phyloP scores from a whole-genome alignment of 495 filamentous ascomycete genomes.

The Penicillium simplicissimum region DNA sequence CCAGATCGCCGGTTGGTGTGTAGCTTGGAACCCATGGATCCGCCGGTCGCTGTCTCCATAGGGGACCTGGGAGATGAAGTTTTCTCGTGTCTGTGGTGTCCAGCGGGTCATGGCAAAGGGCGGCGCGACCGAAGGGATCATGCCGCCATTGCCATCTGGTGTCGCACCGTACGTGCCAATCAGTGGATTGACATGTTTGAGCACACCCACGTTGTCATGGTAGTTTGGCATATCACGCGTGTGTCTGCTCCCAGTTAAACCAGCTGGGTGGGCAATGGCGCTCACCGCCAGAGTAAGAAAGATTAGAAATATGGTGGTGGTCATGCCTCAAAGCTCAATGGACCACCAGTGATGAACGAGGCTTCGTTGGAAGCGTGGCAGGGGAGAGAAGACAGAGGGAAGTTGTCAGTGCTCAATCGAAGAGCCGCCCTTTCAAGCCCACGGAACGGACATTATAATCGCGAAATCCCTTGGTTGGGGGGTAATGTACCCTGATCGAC shows the following conservation, averaged over 20 bases:
- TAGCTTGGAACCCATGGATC: constrained; percentile 32
- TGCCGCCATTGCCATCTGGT: constrained; percentile 29
- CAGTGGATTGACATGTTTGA: constrained; percentile 25
- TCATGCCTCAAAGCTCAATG: neutral
- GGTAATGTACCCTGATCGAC: neutral
- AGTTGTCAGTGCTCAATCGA: too few species aligned
- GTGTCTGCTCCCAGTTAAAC: neutral
- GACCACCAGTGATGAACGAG: neutral
- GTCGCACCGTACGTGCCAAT: constrained; percentile 29
- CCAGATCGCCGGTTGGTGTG: constrained; percentile 34
- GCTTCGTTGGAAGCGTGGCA: neutral
- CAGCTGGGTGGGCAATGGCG: constrained; percentile 8
- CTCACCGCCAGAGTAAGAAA: neutral
- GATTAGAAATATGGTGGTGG: neutral
- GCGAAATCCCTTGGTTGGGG: neutral
- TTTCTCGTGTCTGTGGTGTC: constrained; percentile 34
- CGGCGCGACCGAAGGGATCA: constrained; percentile 31
- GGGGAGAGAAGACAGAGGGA: too few species aligned
- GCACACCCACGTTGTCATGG: constrained; percentile 18
- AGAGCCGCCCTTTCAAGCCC: neutral
- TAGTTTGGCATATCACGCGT: constrained; percentile 6
- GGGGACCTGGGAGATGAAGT: constrained; percentile 32
- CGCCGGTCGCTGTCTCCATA: constrained; percentile 28
- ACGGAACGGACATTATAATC: neutral
- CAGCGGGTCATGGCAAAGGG: constrained; percentile 34